Evolutionary conservation across 192 early-diverging fungal genomes (phyloP).

Genomic region (Backusella liffmaniae): DNA sequence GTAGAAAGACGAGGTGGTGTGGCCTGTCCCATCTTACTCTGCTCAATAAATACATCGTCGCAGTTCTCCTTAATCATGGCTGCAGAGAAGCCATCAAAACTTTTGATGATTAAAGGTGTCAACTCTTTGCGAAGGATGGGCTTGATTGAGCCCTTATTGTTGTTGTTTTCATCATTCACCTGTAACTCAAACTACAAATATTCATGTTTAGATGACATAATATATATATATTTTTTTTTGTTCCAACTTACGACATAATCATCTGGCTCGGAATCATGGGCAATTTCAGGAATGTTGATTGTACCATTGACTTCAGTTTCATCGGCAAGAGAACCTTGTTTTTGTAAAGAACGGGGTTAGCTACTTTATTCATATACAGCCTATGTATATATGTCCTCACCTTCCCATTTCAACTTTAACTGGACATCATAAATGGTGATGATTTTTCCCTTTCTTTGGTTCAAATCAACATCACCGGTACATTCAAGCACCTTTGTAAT

Average conservation of each 20-base stretch:
- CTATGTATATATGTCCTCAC: constrained; percentile 22
- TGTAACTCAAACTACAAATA: background rate
- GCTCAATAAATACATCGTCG: constrained; percentile 83
- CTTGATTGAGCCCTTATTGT: constrained; percentile 44
- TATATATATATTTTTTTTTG: background rate
- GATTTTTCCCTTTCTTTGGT: constrained; percentile 94
- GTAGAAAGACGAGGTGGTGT: constrained; percentile 36
- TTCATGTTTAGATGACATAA: background rate
- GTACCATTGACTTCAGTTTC: constrained; percentile 67
- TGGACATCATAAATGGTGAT: constrained; percentile 92
- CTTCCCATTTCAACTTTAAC: constrained; percentile 74
- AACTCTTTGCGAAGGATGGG: constrained; percentile 66
- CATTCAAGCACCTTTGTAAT: constrained; percentile 65
- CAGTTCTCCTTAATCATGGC: constrained; percentile 62
- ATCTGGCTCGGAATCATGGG: constrained; percentile 83
- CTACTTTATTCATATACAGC: background rate
- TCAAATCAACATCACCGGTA: constrained; percentile 88
- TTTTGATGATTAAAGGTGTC: constrained; percentile 55
- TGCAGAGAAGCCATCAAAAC: constrained; percentile 59
- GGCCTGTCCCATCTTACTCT: constrained; percentile 38
- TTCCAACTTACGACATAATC: constrained; percentile 70
- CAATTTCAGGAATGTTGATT: constrained; percentile 86
- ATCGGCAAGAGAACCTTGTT: constrained; percentile 47
- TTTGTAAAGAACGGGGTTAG: background rate
- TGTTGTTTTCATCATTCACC: constrained; percentile 12